Percentiles rank a stretch among this genome's conserved stretches.
These are phyloP conservation scores for Plasmodium cynomolgi DNA, from an alignment of 169 alveolate species.

Conservation along the genomic window DNA sequence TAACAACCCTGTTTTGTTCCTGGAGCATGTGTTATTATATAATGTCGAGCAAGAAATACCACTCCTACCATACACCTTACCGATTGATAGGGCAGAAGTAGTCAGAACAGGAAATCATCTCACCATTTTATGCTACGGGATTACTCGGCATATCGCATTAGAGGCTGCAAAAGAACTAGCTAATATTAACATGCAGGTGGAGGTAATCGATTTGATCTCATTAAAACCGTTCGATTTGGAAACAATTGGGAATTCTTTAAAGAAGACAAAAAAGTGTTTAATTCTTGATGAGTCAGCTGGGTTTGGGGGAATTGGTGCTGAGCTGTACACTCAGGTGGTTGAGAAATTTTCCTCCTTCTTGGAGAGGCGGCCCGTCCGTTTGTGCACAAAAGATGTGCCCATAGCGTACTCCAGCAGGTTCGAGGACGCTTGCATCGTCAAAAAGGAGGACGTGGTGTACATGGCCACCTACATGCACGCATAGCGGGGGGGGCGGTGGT, in stretches of 20 bases:
- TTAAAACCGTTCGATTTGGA: conserved; percentile 91
- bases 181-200: conserved; percentile 88
- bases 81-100: conserved; percentile 91
- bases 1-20: conserved; percentile 91
- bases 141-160: conserved; percentile 87
- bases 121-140: conserved; percentile 90
- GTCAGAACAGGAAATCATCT: conserved; percentile 89
- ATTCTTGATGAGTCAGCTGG: conserved; percentile 94
- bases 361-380: conserved; percentile 75
- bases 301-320: conserved; percentile 92
- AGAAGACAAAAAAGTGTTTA: conserved; percentile 91
- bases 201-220: conserved; percentile 91
- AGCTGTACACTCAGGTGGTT: conserved; percentile 83
- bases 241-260: conserved; percentile 86
- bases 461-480: conserved; percentile 79
- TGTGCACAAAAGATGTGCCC: conserved; percentile 82
- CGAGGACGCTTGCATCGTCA: conserved; percentile 81
- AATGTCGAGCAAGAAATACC: conserved; percentile 87
- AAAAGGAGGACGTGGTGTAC: conserved; percentile 79
- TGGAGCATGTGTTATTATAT: conserved; percentile 93
- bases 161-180: conserved; percentile 89
- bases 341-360: conserved; percentile 80
- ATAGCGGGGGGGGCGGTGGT: background rate
- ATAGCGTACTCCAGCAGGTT: conserved; percentile 78
- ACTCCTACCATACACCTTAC: conserved; percentile 88